Percentiles rank a stretch among this genome's conserved stretches.
These are phyloP conservation scores for Rubus idaeus DNA, from an alignment of 306 rosid genomes.

Conservation along the genomic window DNA sequence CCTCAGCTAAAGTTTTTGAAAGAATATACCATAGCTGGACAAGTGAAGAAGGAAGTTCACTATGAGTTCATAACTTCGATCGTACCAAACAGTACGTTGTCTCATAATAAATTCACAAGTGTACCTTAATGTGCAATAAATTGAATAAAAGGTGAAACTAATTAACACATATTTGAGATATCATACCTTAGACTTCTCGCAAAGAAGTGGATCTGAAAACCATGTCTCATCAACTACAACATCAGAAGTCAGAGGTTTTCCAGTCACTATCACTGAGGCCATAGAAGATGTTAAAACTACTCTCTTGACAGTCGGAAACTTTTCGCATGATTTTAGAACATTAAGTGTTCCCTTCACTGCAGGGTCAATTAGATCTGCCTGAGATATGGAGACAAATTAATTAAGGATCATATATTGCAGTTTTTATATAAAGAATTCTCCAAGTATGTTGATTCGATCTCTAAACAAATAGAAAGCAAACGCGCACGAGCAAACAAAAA, in stretches of 20 bases:
- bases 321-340: conserved; percentile 29
- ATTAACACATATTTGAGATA: too few relatives aligned
- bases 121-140: too few relatives aligned
- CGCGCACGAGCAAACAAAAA: too few relatives aligned
- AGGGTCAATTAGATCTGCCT: conserved; percentile 31
- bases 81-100: too few relatives aligned
- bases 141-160: too few relatives aligned
- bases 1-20: conserved; percentile 15
- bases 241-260: conserved; percentile 24
- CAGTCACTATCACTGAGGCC: conserved; percentile 1
- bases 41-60: neutral
- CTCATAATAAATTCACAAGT: too few relatives aligned
- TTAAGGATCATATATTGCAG: neutral
- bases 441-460: neutral
- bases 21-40: conserved; percentile 15
- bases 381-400: neutral
- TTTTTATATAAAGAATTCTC: neutral
- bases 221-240: conserved; percentile 29
- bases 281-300: conserved; percentile 37
- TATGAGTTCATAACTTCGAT: neutral
- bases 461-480: too few relatives aligned
- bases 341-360: conserved; percentile 38
- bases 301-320: conserved; percentile 12
- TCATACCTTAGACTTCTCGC: neutral
- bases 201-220: conserved; percentile 26